phyloP scores from a whole-genome alignment of 805 yeast species.

The Wickerhamiella spandovensis region DNA sequence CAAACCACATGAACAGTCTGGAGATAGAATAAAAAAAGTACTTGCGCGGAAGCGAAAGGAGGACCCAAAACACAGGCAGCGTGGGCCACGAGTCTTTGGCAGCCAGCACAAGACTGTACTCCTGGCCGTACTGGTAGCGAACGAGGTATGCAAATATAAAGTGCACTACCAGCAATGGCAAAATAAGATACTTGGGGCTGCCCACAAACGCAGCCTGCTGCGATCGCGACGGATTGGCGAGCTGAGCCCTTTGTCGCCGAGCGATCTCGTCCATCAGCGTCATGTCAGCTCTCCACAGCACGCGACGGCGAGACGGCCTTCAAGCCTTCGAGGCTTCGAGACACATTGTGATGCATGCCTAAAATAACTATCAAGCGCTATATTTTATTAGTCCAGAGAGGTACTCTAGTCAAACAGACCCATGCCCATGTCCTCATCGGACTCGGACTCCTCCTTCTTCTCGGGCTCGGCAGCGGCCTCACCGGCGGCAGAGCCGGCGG shows the following conservation, averaged over 20 bases:
- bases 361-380: background rate
- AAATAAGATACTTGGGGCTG: background rate
- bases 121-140: slow-evolving; percentile 25
- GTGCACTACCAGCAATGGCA: slow-evolving; percentile 25
- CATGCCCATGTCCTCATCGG: slow-evolving; percentile 86
- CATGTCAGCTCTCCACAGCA: too few species aligned
- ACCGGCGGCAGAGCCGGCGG: slow-evolving; percentile 47
- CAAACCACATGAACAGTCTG: slow-evolving; percentile 15
- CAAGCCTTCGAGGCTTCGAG: too few species aligned
- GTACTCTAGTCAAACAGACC: slow-evolving; percentile 57
- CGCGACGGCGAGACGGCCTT: too few species aligned
- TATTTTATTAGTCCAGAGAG: slow-evolving; percentile 6
- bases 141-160: slow-evolving; percentile 25
- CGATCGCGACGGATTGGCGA: background rate
- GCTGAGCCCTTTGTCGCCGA: background rate
- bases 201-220: background rate
- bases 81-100: slow-evolving; percentile 15
- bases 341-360: background rate
- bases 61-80: slow-evolving; percentile 21
- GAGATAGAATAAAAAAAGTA: slow-evolving; percentile 1
- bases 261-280: slow-evolving; percentile 12
- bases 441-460: slow-evolving; percentile 43
- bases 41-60: slow-evolving; percentile 20
- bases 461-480: slow-evolving; percentile 41
- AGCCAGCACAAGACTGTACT: slow-evolving; percentile 7